Evolutionary conservation across 2,329 filamentous ascomycete genomes (phyloP), one percentile per base, ranked within the genome.

Genomic region (Penicillium italicum): DNA sequence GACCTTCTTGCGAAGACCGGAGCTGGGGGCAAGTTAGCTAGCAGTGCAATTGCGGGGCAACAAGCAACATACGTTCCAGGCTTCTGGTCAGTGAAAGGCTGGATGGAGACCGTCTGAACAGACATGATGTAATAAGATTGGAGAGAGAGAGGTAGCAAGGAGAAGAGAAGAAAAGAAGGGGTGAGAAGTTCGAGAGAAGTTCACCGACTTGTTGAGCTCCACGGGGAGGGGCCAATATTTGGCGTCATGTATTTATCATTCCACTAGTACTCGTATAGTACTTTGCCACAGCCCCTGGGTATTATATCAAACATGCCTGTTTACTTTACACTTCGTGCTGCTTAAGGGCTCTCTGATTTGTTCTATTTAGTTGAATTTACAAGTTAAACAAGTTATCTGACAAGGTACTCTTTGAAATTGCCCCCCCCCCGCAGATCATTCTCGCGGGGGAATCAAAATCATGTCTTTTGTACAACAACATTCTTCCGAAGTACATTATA

Each of bases 1-100:
- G 79, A 97, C 94, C 85, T 96, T 97, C 80, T 99, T 99, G 63
- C 94, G 91, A 76, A 99, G 91, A 76, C 94, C 94, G 65, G 94
- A 99, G 66, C 93, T 97, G 70, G 55, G 60, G 44, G 44, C 18
- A 60, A 59, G 59, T 60, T 62, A 64, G 66, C 43, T 34, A 49
- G 36, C 20, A 38, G 30, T 44, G 48, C 40, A 18, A 43, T 40
- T 44, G 48, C 46, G 47, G 37, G 33, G 40, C 33, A 53, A 34
- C 31, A 12, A 43, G 18, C 2, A 30, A 91, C 93, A 78, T 86
- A 97, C 93, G 93, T 97, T 84, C 93, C 93, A 63, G 93, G 91
- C 84, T 99, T 99, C 84, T 99, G 94, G 83, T 97, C 94, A 62
- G 88, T 83, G 77, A 94, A 97, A 58, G 92, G 85, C 77, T 90